phyloP scores from a whole-genome alignment of 2,329 filamentous ascomycete genomes.

The Apiospora malaysiana region DNA sequence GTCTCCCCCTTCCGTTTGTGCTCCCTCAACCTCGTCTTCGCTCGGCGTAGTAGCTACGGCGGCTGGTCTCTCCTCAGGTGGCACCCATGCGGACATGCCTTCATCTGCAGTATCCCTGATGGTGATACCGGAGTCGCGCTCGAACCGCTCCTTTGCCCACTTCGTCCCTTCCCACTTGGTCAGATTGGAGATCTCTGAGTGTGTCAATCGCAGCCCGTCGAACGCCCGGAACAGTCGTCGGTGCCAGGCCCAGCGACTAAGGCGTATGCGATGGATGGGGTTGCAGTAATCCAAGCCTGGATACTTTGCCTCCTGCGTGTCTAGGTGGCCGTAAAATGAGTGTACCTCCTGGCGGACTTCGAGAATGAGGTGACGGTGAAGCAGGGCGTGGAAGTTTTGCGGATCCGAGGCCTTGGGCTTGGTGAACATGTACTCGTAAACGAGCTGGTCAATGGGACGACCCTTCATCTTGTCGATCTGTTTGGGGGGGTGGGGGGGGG shows the following conservation, averaged over 20 bases:
- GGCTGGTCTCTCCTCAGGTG: slow-evolving; percentile 45
- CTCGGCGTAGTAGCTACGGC: background rate
- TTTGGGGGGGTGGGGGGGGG: too few species aligned
- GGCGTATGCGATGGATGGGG: slow-evolving; percentile 75
- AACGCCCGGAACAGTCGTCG: slow-evolving; percentile 78
- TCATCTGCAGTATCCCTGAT: slow-evolving; percentile 77
- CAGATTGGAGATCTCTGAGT: slow-evolving; percentile 71
- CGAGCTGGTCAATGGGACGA: slow-evolving; percentile 71
- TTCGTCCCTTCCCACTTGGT: slow-evolving; percentile 85
- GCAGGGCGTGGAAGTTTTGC: slow-evolving; percentile 71
- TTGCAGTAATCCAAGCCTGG: slow-evolving; percentile 81
- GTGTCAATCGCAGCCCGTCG: slow-evolving; percentile 70
- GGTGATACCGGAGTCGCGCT: slow-evolving; percentile 72
- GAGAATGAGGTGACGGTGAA: slow-evolving; percentile 73
- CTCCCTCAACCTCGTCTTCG: background rate
- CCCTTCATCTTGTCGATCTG: slow-evolving; percentile 67
- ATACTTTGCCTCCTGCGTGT: slow-evolving; percentile 81
- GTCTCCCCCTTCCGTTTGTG: background rate
- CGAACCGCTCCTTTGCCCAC: slow-evolving; percentile 82
- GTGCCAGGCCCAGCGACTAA: slow-evolving; percentile 79
- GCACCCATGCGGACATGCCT: slow-evolving; percentile 68
- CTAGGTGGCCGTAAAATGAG: slow-evolving; percentile 79
- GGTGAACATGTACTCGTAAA: slow-evolving; percentile 77
- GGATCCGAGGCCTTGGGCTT: slow-evolving; percentile 72
- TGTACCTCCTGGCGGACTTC: slow-evolving; percentile 82